Base-by-base conservation (phyloP, 148 eudicot genomes). In the Rhododendron ferrugineum region DNA sequence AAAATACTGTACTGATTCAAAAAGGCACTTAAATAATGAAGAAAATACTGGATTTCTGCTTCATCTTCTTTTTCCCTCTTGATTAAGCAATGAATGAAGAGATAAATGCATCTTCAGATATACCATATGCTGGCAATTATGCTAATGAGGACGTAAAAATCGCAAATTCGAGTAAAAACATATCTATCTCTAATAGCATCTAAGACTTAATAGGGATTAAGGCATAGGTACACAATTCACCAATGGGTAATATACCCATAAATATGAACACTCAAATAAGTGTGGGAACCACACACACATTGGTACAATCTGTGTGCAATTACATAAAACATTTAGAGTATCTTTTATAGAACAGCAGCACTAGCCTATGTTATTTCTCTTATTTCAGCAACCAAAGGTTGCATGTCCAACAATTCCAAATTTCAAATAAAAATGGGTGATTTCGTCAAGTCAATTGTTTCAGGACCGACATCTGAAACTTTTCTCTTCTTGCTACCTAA, bases 371-470 rank as follows among this genome's bases (percentile, higher is more conserved):
- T 70, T 70, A 70, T 14, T 70, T 70, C 40, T 70, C 40, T 14
- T 30, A 30, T 30, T 70, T 42, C 47, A 40, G 80, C 47, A 23
- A 40, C 50, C 80, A 74, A 73, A 37, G 78, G 46, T 74, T 74
- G 78, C 78, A 37, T 18, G 26, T 74, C 78, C 44, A 74, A 37
- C 20, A 36, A 74, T 11, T 74, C 78, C 23, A 74, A 36, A 74
- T 16, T 32, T 86, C 90, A 88, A 80, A 93, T 87, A 84, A 89
- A 90, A 54, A 89, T 85, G 7, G 96, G 98, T 46, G 98, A 96
- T 34, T 80, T 77, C 0, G 99, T 94, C 80, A 96, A 85, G 87
- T 96, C 98, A 54, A 94, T 93, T 79, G 93, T 83, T 82, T 91
- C 89, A 75, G 94, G 85, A 88, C 28, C 75, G 23, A 79, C 86